Evolutionary conservation across 345 rosid genomes (phyloP).

Genomic region (Excoecaria cochinchinensis): DNA sequence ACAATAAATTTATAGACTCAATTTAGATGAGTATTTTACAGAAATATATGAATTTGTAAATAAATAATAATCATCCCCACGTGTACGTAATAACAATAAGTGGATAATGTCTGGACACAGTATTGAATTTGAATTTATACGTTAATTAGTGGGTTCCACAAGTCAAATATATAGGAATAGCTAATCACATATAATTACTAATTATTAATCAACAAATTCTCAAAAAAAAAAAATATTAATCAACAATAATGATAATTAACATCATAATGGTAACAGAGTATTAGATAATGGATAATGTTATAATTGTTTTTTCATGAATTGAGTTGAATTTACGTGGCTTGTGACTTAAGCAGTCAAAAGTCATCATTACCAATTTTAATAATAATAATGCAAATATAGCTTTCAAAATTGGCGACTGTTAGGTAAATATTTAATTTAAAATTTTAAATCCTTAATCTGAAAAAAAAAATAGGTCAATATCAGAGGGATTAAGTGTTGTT

Average conservation of each 20-base stretch:
- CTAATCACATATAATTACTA: not conserved
- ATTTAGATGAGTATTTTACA: too few relatives aligned
- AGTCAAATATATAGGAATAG: not conserved
- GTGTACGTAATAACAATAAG: too few relatives aligned
- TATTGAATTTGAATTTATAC: too few relatives aligned
- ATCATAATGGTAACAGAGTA: not conserved
- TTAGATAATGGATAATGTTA: not conserved
- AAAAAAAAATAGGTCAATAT: not conserved
- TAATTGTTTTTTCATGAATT: not conserved
- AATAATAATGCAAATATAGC: not conserved
- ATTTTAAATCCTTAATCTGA: too few relatives aligned
- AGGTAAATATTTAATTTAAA: not conserved
- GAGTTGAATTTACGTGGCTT: conserved; percentile 23
- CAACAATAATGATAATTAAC: not conserved
- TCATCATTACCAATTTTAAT: not conserved
- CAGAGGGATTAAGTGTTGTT: not conserved
- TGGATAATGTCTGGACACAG: too few relatives aligned
- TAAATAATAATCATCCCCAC: too few relatives aligned
- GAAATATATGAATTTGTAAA: too few relatives aligned
- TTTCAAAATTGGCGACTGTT: too few relatives aligned
- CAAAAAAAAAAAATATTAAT: too few relatives aligned
- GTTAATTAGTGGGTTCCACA: not conserved
- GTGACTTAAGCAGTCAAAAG: conserved; percentile 17
- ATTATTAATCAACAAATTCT: not conserved
- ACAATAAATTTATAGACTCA: too few relatives aligned